Conservation (phyloP, 1,139 yeast genomes). For the Hemisphaericaspora xylofermentans region DNA sequence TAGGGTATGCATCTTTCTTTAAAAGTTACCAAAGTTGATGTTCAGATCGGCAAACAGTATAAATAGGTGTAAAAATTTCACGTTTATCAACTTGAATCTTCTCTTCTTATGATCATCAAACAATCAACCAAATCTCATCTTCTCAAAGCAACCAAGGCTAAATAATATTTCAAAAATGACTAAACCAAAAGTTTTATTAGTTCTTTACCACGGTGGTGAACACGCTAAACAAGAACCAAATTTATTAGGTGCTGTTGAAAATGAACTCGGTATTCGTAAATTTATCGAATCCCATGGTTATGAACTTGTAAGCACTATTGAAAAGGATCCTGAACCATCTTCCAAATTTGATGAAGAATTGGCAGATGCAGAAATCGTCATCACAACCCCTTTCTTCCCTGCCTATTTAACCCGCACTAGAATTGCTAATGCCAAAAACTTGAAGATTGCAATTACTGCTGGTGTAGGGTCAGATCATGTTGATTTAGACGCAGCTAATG, state of each 20-base stretch:
- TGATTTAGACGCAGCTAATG: slow-evolving; percentile 72
- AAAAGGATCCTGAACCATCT: slow-evolving; percentile 62
- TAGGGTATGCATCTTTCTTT: too few relatives aligned
- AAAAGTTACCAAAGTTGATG: too few relatives aligned
- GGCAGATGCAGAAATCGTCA: slow-evolving; percentile 60
- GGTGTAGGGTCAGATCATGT: slow-evolving; percentile 87
- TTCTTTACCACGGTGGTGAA: slow-evolving; percentile 52
- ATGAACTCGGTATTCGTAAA: slow-evolving; percentile 68
- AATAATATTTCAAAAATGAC: slow-evolving; percentile 8
- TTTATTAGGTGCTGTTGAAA: slow-evolving; percentile 71
- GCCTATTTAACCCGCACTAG: slow-evolving; percentile 71
- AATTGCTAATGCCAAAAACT: slow-evolving; percentile 67
- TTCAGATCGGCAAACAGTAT: too few relatives aligned
- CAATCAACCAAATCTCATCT: too few relatives aligned
- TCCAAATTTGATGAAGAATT: slow-evolving; percentile 63
- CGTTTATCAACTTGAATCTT: too few relatives aligned
- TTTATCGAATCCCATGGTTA: slow-evolving; percentile 71
- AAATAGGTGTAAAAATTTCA: too few relatives aligned
- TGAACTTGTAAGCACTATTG: slow-evolving; percentile 61
- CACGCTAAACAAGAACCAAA: slow-evolving; percentile 62
- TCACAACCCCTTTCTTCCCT: slow-evolving; percentile 84
- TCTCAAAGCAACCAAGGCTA: too few relatives aligned
- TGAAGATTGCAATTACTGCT: slow-evolving; percentile 73
- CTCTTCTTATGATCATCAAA: too few relatives aligned
- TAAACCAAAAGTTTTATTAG: slow-evolving; percentile 49